Evolutionary conservation across 495 filamentous ascomycete species (phyloP), one percentile per base, ranked within the genome.

Genomic region (Aspergillus panamensis): DNA sequence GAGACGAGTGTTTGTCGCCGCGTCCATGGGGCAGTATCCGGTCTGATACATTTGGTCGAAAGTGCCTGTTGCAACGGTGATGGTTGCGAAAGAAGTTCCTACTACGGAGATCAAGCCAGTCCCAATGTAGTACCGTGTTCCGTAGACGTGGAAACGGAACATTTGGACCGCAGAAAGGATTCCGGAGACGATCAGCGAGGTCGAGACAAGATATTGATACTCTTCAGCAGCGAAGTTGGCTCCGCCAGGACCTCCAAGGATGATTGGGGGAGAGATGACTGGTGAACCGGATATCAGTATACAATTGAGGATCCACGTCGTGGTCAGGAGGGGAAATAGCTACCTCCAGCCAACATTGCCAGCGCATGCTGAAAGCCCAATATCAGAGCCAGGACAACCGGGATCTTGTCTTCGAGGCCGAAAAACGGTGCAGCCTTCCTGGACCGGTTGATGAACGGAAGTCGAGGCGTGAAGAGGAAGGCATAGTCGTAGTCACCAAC

Each of bases 51-150:
- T 96, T 64, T 96, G 91, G 9, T 70, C 57, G 48, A 96, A 85
- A 0, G 85, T 88, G 20, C 89, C 89, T 7, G 81, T 79, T 9
- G 91, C 89, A 16, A 96, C 86, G 7, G 92, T 90, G 60, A 97
- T 94, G 48, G 91, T 89, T 17, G 91, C 80, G 70, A 96, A 96
- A 1, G 87, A 91, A 25, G 70, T 74, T 21, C 72, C 91, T 16
- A 96, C 89, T n/a, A 96, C 91, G 1, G 89, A 92, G 55, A 96
- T 89, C 45, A 96, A 71, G 2, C 92, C 92, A 0, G 92, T 96
- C 35, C 92, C 91, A 60, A 96, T 71, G 61, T 87, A 94, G 70
- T 96, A 95, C 52, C 86, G 87, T 6, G 91, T 95, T 53, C 81
- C 83, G 45, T 78, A 82, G 54, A 96, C 84, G 65, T 89, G 88